Evolutionary conservation across 2,329 filamentous ascomycete genomes (phyloP).

Genomic region (Sporothrix inflata): DNA sequence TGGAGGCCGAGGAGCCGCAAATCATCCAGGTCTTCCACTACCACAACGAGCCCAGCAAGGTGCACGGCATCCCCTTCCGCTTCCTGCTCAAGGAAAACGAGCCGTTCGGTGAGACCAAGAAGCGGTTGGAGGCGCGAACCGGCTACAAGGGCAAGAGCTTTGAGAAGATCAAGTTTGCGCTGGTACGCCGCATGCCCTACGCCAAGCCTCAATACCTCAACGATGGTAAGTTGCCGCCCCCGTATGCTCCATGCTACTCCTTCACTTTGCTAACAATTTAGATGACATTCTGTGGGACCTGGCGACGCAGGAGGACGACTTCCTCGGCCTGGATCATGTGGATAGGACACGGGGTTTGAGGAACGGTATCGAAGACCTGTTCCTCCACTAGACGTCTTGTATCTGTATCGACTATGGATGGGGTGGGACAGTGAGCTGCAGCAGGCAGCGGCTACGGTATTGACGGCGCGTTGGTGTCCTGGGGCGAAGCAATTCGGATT

Average conservation of each 20-base stretch:
- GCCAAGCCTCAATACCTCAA: slow-evolving; percentile 80
- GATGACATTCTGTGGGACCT: slow-evolving; percentile 63
- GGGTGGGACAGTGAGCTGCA: not conserved
- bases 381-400: slow-evolving; percentile 50
- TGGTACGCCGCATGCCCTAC: slow-evolving; percentile 72
- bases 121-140: slow-evolving; percentile 88
- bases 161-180: slow-evolving; percentile 96
- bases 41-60: slow-evolving; percentile 81
- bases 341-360: slow-evolving; percentile 62
- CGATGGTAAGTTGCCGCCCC: slow-evolving; percentile 68
- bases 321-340: slow-evolving; percentile 67
- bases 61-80: slow-evolving; percentile 88
- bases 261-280: slow-evolving; percentile 42
- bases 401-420: not conserved
- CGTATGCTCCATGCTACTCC: not conserved
- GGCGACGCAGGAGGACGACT: slow-evolving; percentile 59
- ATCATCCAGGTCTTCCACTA: slow-evolving; percentile 87
- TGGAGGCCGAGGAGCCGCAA: slow-evolving; percentile 58
- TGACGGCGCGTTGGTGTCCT: no score
- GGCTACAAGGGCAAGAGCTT: slow-evolving; percentile 97
- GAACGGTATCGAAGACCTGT: slow-evolving; percentile 66
- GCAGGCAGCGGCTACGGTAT: not conserved
- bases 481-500: not conserved
- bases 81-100: slow-evolving; percentile 87
- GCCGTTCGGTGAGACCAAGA: slow-evolving; percentile 86